phyloP scores from a whole-genome alignment of 805 yeast genomes.

The Hanseniaspora taiwanica region DNA sequence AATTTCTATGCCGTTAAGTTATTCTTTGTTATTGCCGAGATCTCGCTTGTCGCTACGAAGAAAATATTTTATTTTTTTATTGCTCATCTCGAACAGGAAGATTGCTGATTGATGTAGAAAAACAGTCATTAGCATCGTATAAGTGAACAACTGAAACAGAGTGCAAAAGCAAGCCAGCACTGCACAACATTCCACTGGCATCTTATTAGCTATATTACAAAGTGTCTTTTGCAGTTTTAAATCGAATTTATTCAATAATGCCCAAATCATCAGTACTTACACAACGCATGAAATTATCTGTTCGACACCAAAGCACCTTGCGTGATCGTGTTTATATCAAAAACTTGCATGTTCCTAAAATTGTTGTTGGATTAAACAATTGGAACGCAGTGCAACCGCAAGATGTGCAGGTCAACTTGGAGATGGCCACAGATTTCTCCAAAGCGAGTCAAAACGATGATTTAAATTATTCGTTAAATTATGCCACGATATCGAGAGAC shows the following conservation, averaged over 20 bases:
- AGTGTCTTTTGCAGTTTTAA: too few species aligned
- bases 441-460: conserved; percentile 75
- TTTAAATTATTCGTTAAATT: conserved; percentile 69
- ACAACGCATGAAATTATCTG: neutral
- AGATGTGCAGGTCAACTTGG: conserved; percentile 47
- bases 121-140: too few species aligned
- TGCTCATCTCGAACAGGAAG: too few species aligned
- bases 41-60: too few species aligned
- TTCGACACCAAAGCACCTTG: neutral
- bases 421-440: conserved; percentile 51
- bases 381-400: conserved; percentile 61
- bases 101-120: too few species aligned
- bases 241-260: too few species aligned
- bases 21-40: too few species aligned
- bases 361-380: conserved; percentile 59
- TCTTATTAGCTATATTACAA: neutral
- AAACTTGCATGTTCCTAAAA: conserved; percentile 41
- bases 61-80: too few species aligned
- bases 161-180: neutral
- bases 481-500: conserved; percentile 67
- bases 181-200: neutral
- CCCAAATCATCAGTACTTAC: neutral
- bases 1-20: too few species aligned
- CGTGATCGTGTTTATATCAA: conserved; percentile 30
- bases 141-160: too few species aligned